A percentile compares a stretch with the other conserved stretches of the same genome.
phyloP scores from a whole-genome alignment of 2,329 filamentous ascomycete genomes.

The Cytospora leucostoma region DNA sequence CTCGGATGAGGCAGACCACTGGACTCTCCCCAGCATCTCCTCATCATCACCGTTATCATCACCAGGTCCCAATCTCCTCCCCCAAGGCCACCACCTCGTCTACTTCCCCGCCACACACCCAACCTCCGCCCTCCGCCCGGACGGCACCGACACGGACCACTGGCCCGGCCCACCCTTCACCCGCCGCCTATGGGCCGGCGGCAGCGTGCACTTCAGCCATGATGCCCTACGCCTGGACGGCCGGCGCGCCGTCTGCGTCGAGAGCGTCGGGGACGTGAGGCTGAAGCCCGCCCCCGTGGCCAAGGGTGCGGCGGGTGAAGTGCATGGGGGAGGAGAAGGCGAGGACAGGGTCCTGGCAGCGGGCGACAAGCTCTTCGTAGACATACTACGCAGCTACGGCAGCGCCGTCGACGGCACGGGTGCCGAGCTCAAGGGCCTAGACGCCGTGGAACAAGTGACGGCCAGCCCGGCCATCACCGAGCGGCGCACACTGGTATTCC shows the following conservation, averaged over 20 bases:
- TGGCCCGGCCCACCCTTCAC: conserved; percentile 71
- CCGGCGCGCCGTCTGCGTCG: conserved; percentile 45
- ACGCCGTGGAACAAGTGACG: conserved; percentile 9
- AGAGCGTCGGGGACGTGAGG: conserved; percentile 45
- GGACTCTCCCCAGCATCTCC: conserved; percentile 35
- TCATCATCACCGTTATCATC: no score
- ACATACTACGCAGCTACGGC: conserved; percentile 51
- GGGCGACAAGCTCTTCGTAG: conserved; percentile 53
- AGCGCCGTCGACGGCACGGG: no score
- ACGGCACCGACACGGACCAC: conserved; percentile 83
- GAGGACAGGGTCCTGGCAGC: conserved; percentile 13
- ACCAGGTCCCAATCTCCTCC: conserved; percentile 43
- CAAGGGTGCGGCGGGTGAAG: conserved; percentile 31
- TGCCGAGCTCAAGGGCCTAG: conserved; percentile 2
- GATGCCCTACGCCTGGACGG: conserved; percentile 42
- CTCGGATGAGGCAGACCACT: conserved; percentile 31
- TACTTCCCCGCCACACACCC: conserved; percentile 78
- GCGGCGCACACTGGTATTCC: conserved; percentile 54
- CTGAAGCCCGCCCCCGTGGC: conserved; percentile 32
- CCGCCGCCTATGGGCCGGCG: conserved; percentile 88
- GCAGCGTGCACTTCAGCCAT: conserved; percentile 63
- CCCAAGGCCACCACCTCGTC: conserved; percentile 76
- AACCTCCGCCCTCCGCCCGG: conserved; percentile 65
- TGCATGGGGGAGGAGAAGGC: conserved; percentile 31
- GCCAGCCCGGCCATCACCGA: conserved; percentile 44